Conservation (phyloP, 768 basidiomycete genomes). For the Agrocybe chaxingu region DNA sequence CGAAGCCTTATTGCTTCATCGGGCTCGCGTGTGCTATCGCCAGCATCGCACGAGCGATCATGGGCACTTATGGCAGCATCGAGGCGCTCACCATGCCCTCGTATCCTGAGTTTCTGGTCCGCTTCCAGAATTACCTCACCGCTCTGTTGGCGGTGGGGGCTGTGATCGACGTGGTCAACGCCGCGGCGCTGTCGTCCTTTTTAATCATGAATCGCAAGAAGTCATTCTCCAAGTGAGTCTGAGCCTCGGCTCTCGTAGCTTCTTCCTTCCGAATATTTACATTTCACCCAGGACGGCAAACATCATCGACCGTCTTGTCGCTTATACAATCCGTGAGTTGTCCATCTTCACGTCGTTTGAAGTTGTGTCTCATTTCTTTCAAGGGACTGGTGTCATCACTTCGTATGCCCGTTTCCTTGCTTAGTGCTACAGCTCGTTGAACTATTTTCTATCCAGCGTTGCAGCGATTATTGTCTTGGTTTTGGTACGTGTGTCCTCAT, state of each 20-base stretch:
- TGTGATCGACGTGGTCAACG: constrained; percentile 8
- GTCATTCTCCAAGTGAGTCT: not conserved
- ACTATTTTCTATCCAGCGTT: too few species aligned
- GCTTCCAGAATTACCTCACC: not conserved
- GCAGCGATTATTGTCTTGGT: constrained; percentile 1
- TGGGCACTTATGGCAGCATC: constrained; percentile 4
- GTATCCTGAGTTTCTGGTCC: not conserved
- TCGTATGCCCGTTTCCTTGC: not conserved
- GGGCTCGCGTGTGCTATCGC: not conserved
- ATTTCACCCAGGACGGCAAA: not conserved
- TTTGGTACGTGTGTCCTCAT: not conserved
- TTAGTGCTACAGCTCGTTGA: too few species aligned
- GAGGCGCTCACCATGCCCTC: not conserved
- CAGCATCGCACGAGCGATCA: not conserved
- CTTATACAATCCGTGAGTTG: constrained; percentile 1
- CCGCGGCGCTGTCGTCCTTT: constrained; percentile 6
- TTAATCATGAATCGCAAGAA: constrained; percentile 2
- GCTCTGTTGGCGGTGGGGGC: constrained; percentile 5
- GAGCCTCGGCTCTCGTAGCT: not conserved
- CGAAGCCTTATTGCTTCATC: constrained; percentile 5
- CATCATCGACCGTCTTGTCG: constrained; percentile 3
- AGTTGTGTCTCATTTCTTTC: not conserved
- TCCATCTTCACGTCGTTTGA: not conserved
- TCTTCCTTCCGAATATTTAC: not conserved
- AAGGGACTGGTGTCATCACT: constrained; percentile 6